A percentile compares a stretch with the other conserved stretches of the same genome.
phyloP scores from a whole-genome alignment of 805 yeast species.

The Yamadazyma tumulicola region DNA sequence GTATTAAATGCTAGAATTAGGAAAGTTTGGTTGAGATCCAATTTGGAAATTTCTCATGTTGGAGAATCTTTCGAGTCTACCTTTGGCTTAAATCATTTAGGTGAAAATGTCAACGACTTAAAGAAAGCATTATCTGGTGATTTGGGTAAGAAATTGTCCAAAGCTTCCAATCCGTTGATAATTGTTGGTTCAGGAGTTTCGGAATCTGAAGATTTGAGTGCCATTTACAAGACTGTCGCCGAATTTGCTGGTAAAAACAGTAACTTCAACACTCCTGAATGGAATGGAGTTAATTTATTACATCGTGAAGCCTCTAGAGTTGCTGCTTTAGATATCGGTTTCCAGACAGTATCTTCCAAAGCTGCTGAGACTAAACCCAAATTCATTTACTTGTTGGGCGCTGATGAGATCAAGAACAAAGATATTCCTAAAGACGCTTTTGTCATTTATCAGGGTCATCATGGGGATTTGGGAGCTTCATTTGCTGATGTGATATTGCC shows the following conservation, averaged over 20 bases:
- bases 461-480: conserved; percentile 87
- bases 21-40: conserved; percentile 70
- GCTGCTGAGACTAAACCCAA: conserved; percentile 55
- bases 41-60: conserved; percentile 64
- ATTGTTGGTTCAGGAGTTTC: conserved; percentile 78
- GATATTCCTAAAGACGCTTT: conserved; percentile 82
- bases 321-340: conserved; percentile 84
- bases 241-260: conserved; percentile 53
- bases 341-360: conserved; percentile 50
- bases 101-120: conserved; percentile 56
- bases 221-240: conserved; percentile 57
- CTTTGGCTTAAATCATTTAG: conserved; percentile 61
- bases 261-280: conserved; percentile 63
- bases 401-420: conserved; percentile 69
- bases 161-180: conserved; percentile 72
- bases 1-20: conserved; percentile 81
- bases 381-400: conserved; percentile 76
- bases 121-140: conserved; percentile 60
- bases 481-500: conserved; percentile 85
- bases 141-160: conserved; percentile 62
- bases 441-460: conserved; percentile 88
- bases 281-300: conserved; percentile 79
- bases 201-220: conserved; percentile 61
- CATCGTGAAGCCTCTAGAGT: conserved; percentile 87
- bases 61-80: conserved; percentile 81